Percentiles rank a stretch among this genome's conserved stretches.
These are phyloP conservation scores for Pseudogymnoascus sp. DNA, from an alignment of 2,329 filamentous ascomycete species.

Conservation along the genomic window DNA sequence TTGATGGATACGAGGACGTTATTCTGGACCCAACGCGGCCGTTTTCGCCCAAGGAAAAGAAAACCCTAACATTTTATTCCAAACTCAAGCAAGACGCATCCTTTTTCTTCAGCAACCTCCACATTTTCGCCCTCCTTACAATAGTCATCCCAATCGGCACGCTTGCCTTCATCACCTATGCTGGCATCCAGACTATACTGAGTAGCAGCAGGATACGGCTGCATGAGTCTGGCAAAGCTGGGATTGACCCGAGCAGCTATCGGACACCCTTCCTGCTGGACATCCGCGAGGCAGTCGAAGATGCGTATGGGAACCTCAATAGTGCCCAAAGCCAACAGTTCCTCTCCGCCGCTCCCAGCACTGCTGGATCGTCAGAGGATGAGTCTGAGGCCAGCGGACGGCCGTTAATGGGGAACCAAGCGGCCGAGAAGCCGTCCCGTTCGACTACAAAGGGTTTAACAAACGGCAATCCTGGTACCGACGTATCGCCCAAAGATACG, in stretches of 20 bases:
- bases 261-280: slow-evolving; percentile 69
- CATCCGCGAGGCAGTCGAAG: slow-evolving; percentile 59
- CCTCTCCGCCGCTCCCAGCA: slow-evolving; percentile 39
- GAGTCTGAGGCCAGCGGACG: neutral
- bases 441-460: neutral
- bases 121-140: neutral
- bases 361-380: neutral
- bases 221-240: slow-evolving; percentile 66
- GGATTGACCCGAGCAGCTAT: slow-evolving; percentile 63
- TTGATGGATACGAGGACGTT: slow-evolving; percentile 67
- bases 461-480: slow-evolving; percentile 32
- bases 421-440: neutral
- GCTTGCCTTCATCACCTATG: slow-evolving; percentile 66
- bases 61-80: slow-evolving; percentile 19
- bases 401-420: neutral
- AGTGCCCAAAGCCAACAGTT: slow-evolving; percentile 65
- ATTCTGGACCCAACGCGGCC: slow-evolving; percentile 65
- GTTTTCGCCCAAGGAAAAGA: slow-evolving; percentile 37
- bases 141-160: slow-evolving; percentile 59
- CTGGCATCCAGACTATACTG: slow-evolving; percentile 67
- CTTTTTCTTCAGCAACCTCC: slow-evolving; percentile 43
- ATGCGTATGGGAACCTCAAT: slow-evolving; percentile 65
- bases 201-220: slow-evolving; percentile 68
- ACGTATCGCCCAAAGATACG: slow-evolving; percentile 28
- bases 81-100: slow-evolving; percentile 47